These are phyloP conservation scores for Aeschynomene evenia DNA, from an alignment of 306 rosid genomes.

Conservation along the genomic window DNA sequence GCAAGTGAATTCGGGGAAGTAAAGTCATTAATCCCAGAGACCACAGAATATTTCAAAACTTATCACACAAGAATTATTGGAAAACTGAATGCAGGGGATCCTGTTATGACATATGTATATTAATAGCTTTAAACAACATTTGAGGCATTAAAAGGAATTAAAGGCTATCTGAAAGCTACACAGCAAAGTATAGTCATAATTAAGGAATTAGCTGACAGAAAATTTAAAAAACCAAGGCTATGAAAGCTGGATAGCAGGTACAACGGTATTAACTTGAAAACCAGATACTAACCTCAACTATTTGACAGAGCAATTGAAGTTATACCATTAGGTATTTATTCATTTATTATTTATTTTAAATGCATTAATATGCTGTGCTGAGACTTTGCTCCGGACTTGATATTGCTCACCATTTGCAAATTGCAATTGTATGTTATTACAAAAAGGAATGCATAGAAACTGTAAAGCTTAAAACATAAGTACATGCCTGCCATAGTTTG, in stretches of 20 bases:
- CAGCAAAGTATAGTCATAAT: neutral
- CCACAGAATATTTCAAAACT: neutral
- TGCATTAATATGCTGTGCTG: slow-evolving; percentile 5
- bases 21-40: neutral
- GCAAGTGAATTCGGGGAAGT: slow-evolving; percentile 5
- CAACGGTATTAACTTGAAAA: neutral
- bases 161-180: neutral
- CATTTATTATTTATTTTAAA: slow-evolving; percentile 13
- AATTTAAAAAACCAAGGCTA: neutral
- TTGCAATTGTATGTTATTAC: slow-evolving; percentile 1
- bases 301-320: neutral
- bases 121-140: neutral
- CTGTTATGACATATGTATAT: neutral
- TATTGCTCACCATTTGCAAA: neutral
- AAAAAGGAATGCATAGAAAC: slow-evolving; percentile 21
- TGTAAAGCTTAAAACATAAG: slow-evolving; percentile 10
- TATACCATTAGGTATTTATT: neutral
- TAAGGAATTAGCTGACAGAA: slow-evolving; percentile 15
- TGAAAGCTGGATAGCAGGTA: neutral
- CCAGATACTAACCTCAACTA: neutral
- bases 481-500: slow-evolving; percentile 81
- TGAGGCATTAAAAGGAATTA: neutral
- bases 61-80: neutral
- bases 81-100: neutral
- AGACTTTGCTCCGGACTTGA: neutral